Evolutionary conservation across 1,284 basidiomycete species (phyloP).

Genomic region (Papiliotrema fonsecae): DNA sequence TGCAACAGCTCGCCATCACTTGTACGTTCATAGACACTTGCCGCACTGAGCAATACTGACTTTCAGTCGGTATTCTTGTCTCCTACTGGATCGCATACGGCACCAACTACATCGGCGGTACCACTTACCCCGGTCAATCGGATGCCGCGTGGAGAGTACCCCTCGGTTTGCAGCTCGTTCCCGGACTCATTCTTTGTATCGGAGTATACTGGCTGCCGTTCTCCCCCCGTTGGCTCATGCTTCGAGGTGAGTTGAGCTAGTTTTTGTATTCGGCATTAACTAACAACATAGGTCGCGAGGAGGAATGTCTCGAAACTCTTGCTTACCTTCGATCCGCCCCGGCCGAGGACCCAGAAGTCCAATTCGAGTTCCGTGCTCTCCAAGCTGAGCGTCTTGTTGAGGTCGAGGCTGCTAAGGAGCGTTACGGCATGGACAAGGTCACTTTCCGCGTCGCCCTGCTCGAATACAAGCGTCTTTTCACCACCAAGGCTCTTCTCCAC

Average conservation of each 20-base stretch:
- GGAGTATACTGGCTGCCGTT: conserved; percentile 50
- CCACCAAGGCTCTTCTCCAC: conserved; percentile 38
- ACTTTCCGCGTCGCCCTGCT: conserved; percentile 30
- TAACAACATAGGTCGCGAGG: conserved; percentile 59
- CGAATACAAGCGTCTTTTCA: conserved; percentile 44
- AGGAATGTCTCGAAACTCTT: conserved; percentile 64
- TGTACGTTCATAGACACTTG: conserved; percentile 56
- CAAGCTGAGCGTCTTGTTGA: conserved; percentile 71
- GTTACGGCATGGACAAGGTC: conserved; percentile 40
- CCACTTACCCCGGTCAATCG: conserved; percentile 30
- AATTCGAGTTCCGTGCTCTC: conserved; percentile 77
- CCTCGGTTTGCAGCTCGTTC: conserved; percentile 67
- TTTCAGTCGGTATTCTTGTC: conserved; percentile 37
- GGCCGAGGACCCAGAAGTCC: conserved; percentile 59
- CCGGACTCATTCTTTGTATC: conserved; percentile 48
- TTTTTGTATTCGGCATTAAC: not conserved
- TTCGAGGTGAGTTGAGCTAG: conserved; percentile 49
- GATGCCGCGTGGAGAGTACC: conserved; percentile 72
- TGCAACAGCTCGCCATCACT: conserved; percentile 75
- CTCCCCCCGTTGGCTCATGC: conserved; percentile 60
- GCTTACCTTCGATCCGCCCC: conserved; percentile 59
- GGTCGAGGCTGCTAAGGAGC: conserved; percentile 53
- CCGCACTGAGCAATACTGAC: too few species aligned
- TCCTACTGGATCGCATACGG: conserved; percentile 72
- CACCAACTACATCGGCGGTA: conserved; percentile 57